Conservation (phyloP, 2,329 filamentous ascomycete genomes). For the Dactylellina leptospora region DNA sequence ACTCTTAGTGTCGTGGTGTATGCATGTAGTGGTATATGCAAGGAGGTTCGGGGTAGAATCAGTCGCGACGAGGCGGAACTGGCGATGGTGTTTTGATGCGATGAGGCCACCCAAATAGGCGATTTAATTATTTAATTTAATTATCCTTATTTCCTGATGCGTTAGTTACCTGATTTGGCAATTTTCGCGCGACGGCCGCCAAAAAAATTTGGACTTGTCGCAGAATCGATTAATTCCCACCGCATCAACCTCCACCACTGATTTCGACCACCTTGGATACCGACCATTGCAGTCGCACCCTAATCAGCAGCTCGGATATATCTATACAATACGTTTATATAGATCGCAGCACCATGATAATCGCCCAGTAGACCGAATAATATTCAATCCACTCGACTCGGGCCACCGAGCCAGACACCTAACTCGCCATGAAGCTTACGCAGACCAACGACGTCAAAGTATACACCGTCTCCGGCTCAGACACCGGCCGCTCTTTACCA, state of each 20-base stretch:
- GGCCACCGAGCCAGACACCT: neutral
- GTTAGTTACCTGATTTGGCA: conserved; percentile 20
- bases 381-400: neutral
- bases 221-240: neutral
- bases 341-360: conserved; percentile 9
- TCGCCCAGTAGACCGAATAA: neutral
- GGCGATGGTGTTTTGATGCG: conserved; percentile 23
- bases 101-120: conserved; percentile 31
- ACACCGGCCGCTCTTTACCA: conserved; percentile 84
- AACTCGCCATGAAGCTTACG: conserved; percentile 81
- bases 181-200: conserved; percentile 26
- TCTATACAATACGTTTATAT: neutral
- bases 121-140: no score
- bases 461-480: conserved; percentile 93
- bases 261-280: neutral
- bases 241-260: neutral
- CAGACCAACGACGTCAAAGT: conserved; percentile 85
- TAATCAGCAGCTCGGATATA: neutral
- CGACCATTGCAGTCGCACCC: neutral
- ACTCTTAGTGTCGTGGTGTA: no score
- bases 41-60: no score
- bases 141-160: no score
- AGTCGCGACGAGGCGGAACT: conserved; percentile 5
- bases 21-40: no score
- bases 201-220: conserved; percentile 50